Evolutionary conservation across 2,329 filamentous ascomycete species (phyloP), one percentile per base, ranked within the genome.

Genomic region (Ophiosphaerella narmari): DNA sequence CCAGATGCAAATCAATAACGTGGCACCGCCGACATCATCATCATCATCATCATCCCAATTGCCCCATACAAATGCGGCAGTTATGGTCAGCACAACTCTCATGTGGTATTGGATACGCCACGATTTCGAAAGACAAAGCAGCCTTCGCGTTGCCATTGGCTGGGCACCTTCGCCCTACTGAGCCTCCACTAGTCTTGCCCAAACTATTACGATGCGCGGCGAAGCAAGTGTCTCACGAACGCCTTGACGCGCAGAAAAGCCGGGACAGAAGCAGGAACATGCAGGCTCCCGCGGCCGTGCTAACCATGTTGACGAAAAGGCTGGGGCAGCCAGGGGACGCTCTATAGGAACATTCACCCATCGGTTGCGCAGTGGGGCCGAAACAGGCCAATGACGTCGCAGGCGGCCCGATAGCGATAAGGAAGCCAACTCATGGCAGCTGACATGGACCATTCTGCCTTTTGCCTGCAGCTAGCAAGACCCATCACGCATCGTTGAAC

Each of bases 401-500:
- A 4, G 23, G 36, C 14, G 43, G 39, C n/a, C 40, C 55, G 60
- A 62, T 64, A 64, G 57, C 55, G 60, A 63, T 62, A 63, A 62
- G 51, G 46, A 46, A 53, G 32, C 54, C 34, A 41, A 38, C 43
- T 12, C 36, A 33, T 48, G 26, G 23, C 49, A 48, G 18, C 50
- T 41, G 46, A 47, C 54, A 46, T 54, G 39, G 44, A 55, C 50
- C 39, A 46, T 37, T 41, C 42, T 44, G 46, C 46, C 48, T 21
- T 39, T 12, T 39, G 33, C 31, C 55, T 71, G 68, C 67, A 70
- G 61, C 67, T 70, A 69, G 46, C 53, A 42, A 40, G 39, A 41
- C 36, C 55, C 54, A 47, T 67, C 66, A 66, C 36, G 60, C 56
- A 49, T 61, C 50, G 55, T 53, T 51, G 38, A 57, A 50, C 62